phyloP scores from a whole-genome alignment of 768 basidiomycete genomes.

The Leccinum variicolor region DNA sequence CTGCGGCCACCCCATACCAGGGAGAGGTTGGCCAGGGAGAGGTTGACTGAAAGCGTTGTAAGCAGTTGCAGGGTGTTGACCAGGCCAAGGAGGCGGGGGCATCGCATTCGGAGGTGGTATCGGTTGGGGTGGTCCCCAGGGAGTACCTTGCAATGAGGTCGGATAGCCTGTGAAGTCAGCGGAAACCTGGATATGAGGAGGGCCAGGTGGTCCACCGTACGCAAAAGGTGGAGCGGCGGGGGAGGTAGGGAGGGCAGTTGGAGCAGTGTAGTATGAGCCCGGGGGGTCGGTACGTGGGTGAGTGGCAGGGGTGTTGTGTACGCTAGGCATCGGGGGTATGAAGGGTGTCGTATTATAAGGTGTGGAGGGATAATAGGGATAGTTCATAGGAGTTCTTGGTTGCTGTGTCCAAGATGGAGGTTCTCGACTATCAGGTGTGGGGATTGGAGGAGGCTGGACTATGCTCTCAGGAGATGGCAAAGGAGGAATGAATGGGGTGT shows the following conservation, averaged over 20 bases:
- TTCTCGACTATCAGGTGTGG: conserved; percentile 25
- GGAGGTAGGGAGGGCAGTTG: conserved; percentile 25
- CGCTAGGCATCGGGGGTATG: conserved; percentile 33
- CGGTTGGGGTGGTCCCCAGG: conserved; percentile 23
- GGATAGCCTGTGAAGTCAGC: conserved; percentile 35
- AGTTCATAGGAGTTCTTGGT: conserved; percentile 33
- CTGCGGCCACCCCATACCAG: conserved; percentile 18
- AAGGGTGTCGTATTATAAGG: conserved; percentile 38
- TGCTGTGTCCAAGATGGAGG: conserved; percentile 34
- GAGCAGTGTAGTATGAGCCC: conserved; percentile 31
- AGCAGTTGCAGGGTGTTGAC: conserved; percentile 17
- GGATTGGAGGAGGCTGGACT: conserved; percentile 36
- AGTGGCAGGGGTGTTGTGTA: conserved; percentile 22
- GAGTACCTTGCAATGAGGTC: conserved; percentile 19
- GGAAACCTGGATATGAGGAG: conserved; percentile 15
- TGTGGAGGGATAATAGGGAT: conserved; percentile 38
- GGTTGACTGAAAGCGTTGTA: conserved; percentile 32
- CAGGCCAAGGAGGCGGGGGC: conserved; percentile 19
- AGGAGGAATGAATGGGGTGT: conserved; percentile 41
- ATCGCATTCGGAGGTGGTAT: conserved; percentile 22
- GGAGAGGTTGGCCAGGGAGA: conserved; percentile 33
- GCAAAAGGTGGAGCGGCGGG: conserved; percentile 10
- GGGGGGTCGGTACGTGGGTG: conserved; percentile 26
- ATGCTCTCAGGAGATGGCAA: conserved; percentile 32
- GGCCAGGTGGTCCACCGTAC: conserved; percentile 7